These are phyloP conservation scores for Penicillium argentinense DNA, from an alignment of 495 filamentous ascomycete species.

Conservation along the genomic window DNA sequence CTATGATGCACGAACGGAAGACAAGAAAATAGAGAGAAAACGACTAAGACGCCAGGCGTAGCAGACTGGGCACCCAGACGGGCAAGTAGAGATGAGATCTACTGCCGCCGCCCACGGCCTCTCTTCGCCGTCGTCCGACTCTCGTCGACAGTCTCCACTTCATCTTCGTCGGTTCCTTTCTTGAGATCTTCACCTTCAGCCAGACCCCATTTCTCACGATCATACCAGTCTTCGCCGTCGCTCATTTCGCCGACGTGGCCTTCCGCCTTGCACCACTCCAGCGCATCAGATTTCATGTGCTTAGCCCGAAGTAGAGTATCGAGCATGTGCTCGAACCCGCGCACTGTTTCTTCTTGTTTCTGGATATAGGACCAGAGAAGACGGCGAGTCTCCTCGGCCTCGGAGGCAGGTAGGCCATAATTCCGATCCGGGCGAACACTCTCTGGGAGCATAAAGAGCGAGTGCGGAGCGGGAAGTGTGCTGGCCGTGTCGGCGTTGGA, in stretches of 20 bases:
- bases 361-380: slow-evolving; percentile 84
- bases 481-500: slow-evolving; percentile 49
- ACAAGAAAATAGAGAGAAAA: neutral
- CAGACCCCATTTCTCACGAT: slow-evolving; percentile 83
- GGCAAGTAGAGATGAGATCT: slow-evolving; percentile 2
- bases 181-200: slow-evolving; percentile 71
- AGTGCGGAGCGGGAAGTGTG: slow-evolving; percentile 65
- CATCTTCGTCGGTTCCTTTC: slow-evolving; percentile 91
- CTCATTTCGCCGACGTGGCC: slow-evolving; percentile 82
- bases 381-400: slow-evolving; percentile 87
- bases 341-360: slow-evolving; percentile 92
- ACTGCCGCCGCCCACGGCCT: slow-evolving; percentile 41
- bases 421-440: slow-evolving; percentile 71
- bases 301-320: slow-evolving; percentile 74
- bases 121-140: slow-evolving; percentile 75
- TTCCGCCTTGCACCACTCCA: slow-evolving; percentile 87
- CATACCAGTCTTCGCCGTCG: slow-evolving; percentile 96
- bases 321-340: slow-evolving; percentile 73
- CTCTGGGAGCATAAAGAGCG: slow-evolving; percentile 78
- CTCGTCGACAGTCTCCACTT: slow-evolving; percentile 70
- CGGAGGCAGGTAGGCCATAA: slow-evolving; percentile 72
- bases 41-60: no score
- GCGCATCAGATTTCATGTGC: slow-evolving; percentile 73
- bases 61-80: no score
- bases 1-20: slow-evolving; percentile 20